Evolutionary conservation across 306 rosid species (phyloP), one percentile per base, ranked within the genome.

Genomic region (Chamaecrista fasciculata): DNA sequence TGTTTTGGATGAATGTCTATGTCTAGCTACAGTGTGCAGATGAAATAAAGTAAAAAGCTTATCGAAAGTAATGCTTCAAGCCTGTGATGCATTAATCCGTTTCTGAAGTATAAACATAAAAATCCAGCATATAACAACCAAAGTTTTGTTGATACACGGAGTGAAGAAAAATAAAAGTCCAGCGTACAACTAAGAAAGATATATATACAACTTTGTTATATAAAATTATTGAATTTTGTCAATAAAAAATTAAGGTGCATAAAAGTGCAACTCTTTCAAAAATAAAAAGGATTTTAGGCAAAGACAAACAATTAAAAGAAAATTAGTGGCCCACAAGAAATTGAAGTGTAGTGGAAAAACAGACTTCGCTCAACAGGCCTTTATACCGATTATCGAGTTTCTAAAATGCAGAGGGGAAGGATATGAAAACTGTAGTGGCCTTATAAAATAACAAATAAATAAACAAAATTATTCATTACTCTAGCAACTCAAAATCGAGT

Each of bases 401-500:
- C 36, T 14, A 7, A 12, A 39, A 62, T 23, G 51, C 67, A 9
- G 34, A n/a, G 19, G 11, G 33, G 11, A 5, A 62, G 8, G 20
- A 2, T 23, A 62, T 18, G 42, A 66, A 48, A 48, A 1, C 66
- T 7, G 12, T 66, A 66, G 48, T 33, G 71, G 29, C 46, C 4
- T 26, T 5, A 4, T 20, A 25, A 23, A n/a, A 55, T 25, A 28
- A 21, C 15, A 26, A 25, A 37, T 42, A 42, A 9, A 40, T 1
- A 40, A 14, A 33, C 46, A 59, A 59, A 59, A 59, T 5, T 48
- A 37, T 48, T 49, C 40, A 12, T 20, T 8, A 48, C 51, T 48
- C 39, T 29, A 15, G 25, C 60, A 70, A 11, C 53, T 53, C 61
- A 69, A 40, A 25, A 42, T 69, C 60, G 51, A 69, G 67, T 57